These are phyloP conservation scores for Scheffersomyces titani DNA, from an alignment of 1,139 yeast species.

Conservation along the genomic window DNA sequence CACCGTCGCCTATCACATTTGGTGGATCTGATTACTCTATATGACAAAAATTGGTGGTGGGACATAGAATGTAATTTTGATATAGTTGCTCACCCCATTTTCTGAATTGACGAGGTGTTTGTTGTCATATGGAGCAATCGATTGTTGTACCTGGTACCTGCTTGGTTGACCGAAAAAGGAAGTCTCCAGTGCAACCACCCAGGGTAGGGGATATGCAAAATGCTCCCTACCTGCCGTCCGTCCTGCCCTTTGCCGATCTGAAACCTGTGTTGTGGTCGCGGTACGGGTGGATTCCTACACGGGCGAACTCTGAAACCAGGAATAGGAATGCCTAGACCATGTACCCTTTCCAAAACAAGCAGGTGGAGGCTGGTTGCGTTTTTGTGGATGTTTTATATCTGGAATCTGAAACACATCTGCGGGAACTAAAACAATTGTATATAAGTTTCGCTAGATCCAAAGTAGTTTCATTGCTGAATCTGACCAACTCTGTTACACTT, in stretches of 20 bases:
- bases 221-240: not conserved
- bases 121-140: not conserved
- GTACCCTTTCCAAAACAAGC: not conserved
- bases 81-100: not conserved
- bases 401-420: constrained; percentile 16
- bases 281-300: not conserved
- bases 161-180: not conserved
- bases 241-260: not conserved
- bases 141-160: not conserved
- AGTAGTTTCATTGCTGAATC: not conserved
- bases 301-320: not conserved
- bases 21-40: not conserved
- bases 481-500: not conserved
- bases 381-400: constrained; percentile 19
- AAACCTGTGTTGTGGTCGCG: not conserved
- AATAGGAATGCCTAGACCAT: not conserved
- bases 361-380: not conserved
- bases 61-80: not conserved
- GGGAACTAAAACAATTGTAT: not conserved
- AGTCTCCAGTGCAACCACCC: not conserved
- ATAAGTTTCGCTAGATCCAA: constrained; percentile 1
- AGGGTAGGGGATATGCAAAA: not conserved
- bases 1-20: not conserved
- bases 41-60: not conserved
- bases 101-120: not conserved